Evolutionary conservation across 2,329 filamentous ascomycete genomes (phyloP), one percentile per base, ranked within the genome.

Genomic region (Colletotrichum paranaense): DNA sequence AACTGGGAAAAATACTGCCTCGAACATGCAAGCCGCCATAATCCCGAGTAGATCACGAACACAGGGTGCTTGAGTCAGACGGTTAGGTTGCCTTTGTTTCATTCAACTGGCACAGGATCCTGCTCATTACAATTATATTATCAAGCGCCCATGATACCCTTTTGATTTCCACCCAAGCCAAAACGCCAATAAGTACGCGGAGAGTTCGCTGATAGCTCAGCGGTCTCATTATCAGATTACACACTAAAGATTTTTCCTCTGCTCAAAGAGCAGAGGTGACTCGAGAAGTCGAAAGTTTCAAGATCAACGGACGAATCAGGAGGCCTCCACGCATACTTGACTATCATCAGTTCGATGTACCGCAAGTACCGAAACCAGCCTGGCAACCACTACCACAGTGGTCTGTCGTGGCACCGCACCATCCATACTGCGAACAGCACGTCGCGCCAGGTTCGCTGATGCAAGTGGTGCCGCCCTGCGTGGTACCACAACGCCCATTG

Each of bases 401-500:
- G 24, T 76, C 73, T 14, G 72, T 5, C 11, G 74, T 74, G 57
- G 60, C 60, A n/a, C 76, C 76, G 56, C 76, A 77, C 68, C 74
- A 77, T 49, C 76, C 76, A 58, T 75, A 77, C 60, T 73, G 62
- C 16, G 73, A 76, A 64, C 76, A 77, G 72, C 76, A 77, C 8
- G 67, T 75, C 4, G 63, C 64, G 4, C n/a, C 32, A 5, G 69
- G 58, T 57, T 67, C 77, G 9, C 53, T 11, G 26, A 76, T 72
- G 67, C 79, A 81, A 11, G 74, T 78, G 26, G 70, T 75, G 1
- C 76, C 74, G 11, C 76, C 76, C 38, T 73, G 72, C 0, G 38
- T 72, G 38, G 75, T 38, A 2, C 79, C 79, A 49, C 79, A 81
- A 14, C 79, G 71, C 7, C 79, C 77, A 57, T 77, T 75, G 76